phyloP scores from a whole-genome alignment of 495 filamentous ascomycete species.

The Annulohypoxylon bovei region DNA sequence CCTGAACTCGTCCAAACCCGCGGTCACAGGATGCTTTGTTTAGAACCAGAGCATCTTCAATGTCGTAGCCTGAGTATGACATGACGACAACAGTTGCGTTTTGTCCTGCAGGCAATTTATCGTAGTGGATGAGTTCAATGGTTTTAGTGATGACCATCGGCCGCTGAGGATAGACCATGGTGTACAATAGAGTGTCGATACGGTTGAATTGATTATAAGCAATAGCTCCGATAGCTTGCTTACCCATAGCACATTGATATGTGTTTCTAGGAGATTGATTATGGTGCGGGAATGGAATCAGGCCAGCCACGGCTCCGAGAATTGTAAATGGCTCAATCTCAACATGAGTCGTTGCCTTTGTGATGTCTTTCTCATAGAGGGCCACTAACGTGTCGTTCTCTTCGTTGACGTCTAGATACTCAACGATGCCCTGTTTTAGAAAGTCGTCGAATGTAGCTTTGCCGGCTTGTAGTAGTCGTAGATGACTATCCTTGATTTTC shows the following conservation, averaged over 20 bases:
- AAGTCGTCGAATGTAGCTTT: slow-evolving; percentile 92
- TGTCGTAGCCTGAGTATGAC: slow-evolving; percentile 99
- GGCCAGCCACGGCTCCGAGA: slow-evolving; percentile 93
- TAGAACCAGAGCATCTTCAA: slow-evolving; percentile 95
- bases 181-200: slow-evolving; percentile 93
- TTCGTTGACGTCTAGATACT: slow-evolving; percentile 98
- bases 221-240: slow-evolving; percentile 98
- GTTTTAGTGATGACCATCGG: slow-evolving; percentile 97
- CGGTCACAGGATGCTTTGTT: slow-evolving; percentile 95
- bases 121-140: slow-evolving; percentile 96
- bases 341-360: slow-evolving; percentile 83
- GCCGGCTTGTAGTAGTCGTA: slow-evolving; percentile 81
- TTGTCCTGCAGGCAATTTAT: slow-evolving; percentile 95
- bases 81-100: slow-evolving; percentile 98
- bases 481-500: slow-evolving; percentile 76
- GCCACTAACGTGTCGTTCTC: slow-evolving; percentile 96
- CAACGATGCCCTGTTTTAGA: slow-evolving; percentile 84
- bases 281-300: slow-evolving; percentile 98
- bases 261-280: slow-evolving; percentile 99
- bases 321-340: slow-evolving; percentile 99
- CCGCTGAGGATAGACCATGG: slow-evolving; percentile 97
- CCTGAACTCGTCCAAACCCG: slow-evolving; percentile 95
- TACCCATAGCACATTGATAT: slow-evolving; percentile 99
- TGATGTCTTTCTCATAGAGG: slow-evolving; percentile 84
- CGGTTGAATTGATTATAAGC: slow-evolving; percentile 96